Percentiles rank a stretch among this genome's conserved stretches.
These are phyloP conservation scores for Prosopis cineraria DNA, from an alignment of 306 rosid species.

Conservation along the genomic window DNA sequence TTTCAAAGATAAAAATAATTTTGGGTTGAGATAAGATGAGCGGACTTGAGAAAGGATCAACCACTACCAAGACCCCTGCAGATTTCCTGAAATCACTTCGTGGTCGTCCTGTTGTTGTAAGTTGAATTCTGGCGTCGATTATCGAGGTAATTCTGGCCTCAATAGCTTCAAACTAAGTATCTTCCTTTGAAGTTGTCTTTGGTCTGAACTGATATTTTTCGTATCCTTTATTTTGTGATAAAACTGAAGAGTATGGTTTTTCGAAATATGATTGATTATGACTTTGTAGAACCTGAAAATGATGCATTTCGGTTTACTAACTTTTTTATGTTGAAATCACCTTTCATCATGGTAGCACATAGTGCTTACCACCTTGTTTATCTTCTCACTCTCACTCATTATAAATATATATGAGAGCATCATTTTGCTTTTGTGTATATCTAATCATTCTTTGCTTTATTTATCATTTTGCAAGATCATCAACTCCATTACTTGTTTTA, in stretches of 20 bases:
- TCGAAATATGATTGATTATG: neutral
- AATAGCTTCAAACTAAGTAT: neutral
- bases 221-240: no score
- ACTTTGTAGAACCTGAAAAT: neutral
- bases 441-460: neutral
- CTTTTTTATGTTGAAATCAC: neutral
- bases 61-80: conserved; percentile 82
- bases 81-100: conserved; percentile 94
- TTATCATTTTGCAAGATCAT: neutral
- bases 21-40: conserved; percentile 37
- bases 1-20: neutral
- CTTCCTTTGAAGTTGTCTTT: neutral
- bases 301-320: neutral
- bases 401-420: neutral
- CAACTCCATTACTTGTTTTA: neutral
- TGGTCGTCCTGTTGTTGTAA: conserved; percentile 92
- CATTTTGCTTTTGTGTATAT: no score
- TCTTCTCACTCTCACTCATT: neutral
- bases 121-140: conserved; percentile 94
- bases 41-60: conserved; percentile 66
- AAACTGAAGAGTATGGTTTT: neutral
- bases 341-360: neutral
- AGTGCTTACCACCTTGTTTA: neutral
- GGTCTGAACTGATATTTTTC: neutral
- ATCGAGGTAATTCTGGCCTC: conserved; percentile 56